Conservation (phyloP, 2,329 filamentous ascomycete species). For the Aaosphaeria pasadenensis region DNA sequence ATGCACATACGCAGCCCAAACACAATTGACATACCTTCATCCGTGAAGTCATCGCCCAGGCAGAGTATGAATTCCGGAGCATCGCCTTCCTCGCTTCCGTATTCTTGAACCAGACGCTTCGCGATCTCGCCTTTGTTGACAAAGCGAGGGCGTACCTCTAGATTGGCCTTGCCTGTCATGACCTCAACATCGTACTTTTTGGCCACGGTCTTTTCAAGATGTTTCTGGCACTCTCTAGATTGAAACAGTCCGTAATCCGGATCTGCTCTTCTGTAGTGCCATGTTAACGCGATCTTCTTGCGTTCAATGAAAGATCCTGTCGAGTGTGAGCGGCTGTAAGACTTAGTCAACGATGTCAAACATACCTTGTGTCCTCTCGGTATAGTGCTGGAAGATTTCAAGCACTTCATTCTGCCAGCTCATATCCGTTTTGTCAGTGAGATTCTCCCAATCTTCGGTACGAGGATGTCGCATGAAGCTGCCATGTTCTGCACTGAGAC, state of each 20-base stretch:
- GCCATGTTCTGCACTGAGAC: conserved; percentile 95
- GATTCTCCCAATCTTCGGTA: conserved; percentile 77
- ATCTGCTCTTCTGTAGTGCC: conserved; percentile 93
- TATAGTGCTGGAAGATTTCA: conserved; percentile 82
- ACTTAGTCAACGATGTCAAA: conserved; percentile 4
- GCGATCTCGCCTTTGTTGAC: conserved; percentile 98
- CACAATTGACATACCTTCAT: conserved; percentile 68
- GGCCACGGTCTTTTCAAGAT: conserved; percentile 72
- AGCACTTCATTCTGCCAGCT: conserved; percentile 86
- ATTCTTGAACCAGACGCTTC: conserved; percentile 74
- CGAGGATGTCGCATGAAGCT: conserved; percentile 88
- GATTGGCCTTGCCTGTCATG: conserved; percentile 93
- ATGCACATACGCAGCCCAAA: not conserved
- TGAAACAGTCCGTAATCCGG: conserved; percentile 80
- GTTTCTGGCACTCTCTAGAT: conserved; percentile 75
- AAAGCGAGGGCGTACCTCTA: conserved; percentile 93
- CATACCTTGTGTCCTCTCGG: conserved; percentile 77
- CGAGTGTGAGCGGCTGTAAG: conserved; percentile 9
- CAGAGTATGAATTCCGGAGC: conserved; percentile 85
- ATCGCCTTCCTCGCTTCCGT: conserved; percentile 55
- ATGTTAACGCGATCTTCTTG: conserved; percentile 91
- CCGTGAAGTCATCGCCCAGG: conserved; percentile 92
- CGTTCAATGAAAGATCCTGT: conserved; percentile 86
- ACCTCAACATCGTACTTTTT: conserved; percentile 89
- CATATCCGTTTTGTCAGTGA: conserved; percentile 86